Percentiles rank a stretch among this genome's conserved stretches.
phyloP scores from a whole-genome alignment of 2,329 filamentous ascomycete genomes.

The Aurifilum marmelostoma region DNA sequence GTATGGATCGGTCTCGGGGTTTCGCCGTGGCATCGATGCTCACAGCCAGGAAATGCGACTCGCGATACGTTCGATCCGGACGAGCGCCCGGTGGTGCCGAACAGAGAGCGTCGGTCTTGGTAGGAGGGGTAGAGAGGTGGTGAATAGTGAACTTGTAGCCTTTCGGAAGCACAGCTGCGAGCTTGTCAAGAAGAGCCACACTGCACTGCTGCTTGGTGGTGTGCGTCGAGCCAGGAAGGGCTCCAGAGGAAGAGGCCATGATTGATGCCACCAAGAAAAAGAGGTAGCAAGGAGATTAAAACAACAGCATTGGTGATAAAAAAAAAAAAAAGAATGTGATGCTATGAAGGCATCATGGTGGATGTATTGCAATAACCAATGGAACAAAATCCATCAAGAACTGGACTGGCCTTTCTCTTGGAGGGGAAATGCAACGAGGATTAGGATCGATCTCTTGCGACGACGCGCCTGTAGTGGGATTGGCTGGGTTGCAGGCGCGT shows the following conservation, averaged over 20 bases:
- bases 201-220: slow-evolving; percentile 34
- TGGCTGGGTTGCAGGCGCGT: neutral
- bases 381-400: neutral
- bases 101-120: slow-evolving; percentile 74
- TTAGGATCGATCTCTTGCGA: neutral
- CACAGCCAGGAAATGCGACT: slow-evolving; percentile 74
- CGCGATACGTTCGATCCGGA: slow-evolving; percentile 79
- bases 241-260: slow-evolving; percentile 25
- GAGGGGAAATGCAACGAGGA: slow-evolving; percentile 1
- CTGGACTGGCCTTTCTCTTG: neutral
- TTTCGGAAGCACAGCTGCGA: slow-evolving; percentile 57
- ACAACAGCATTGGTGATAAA: neutral
- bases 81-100: slow-evolving; percentile 72
- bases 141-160: slow-evolving; percentile 68
- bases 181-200: slow-evolving; percentile 41
- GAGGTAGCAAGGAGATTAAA: neutral
- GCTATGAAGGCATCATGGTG: slow-evolving; percentile 10
- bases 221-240: slow-evolving; percentile 26
- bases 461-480: neutral
- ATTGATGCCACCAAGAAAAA: slow-evolving; percentile 6
- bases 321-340: neutral
- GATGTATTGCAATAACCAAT: neutral
- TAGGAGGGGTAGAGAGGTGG: slow-evolving; percentile 86
- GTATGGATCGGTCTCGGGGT: slow-evolving; percentile 16
- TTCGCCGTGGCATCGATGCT: slow-evolving; percentile 45